Base-by-base conservation (phyloP, 2,329 filamentous ascomycete species). In the Aspergillus pseudoglaucus region DNA sequence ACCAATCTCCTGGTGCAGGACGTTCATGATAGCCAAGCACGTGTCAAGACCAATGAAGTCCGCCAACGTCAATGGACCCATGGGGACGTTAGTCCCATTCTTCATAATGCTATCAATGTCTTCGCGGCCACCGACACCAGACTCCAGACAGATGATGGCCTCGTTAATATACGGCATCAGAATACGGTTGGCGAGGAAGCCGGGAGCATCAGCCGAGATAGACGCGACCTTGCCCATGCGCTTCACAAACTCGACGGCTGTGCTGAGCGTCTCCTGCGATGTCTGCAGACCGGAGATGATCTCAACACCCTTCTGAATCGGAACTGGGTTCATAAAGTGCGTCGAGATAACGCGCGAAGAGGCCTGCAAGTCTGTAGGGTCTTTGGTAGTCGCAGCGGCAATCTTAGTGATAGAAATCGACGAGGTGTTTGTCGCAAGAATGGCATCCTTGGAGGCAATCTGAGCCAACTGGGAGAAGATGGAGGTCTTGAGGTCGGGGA, bases 121-220 rank as follows among this genome's bases (percentile, higher is more conserved):
- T 63, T 97, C 90, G 58, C 87, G 85, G 54, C 82, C 80, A 15
- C 93, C 93, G 0, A 98, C 83, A 3, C 88, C 88, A 0, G 93
- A 96, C 73, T 98, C 93, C 12, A 98, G 77, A 69, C 93, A 98
- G 55, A 95, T 91, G 58, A 98, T 78, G 7, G 94, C 93, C 73
- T 98, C 93, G 67, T 98, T 98, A 75, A 98, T 96, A 67, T 98
- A 98, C 0, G 93, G 93, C 93, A 98, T 98, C 50, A 98, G 75
- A 52, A 98, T 98, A 8, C 93, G 80, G 69, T 98, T 98, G 27
- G 93, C 93, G 20, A 98, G 76, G 75, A 98, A 98, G 1, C 93
- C 93, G 0, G 93, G 93, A 0, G 87, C 83, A 69, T 98, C 93
- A 14, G 88, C 87, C 12, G 89, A 95, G 25, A 87, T 81, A 3